Conservation (phyloP, 129 eudicot species). For the Silybum marianum region DNA sequence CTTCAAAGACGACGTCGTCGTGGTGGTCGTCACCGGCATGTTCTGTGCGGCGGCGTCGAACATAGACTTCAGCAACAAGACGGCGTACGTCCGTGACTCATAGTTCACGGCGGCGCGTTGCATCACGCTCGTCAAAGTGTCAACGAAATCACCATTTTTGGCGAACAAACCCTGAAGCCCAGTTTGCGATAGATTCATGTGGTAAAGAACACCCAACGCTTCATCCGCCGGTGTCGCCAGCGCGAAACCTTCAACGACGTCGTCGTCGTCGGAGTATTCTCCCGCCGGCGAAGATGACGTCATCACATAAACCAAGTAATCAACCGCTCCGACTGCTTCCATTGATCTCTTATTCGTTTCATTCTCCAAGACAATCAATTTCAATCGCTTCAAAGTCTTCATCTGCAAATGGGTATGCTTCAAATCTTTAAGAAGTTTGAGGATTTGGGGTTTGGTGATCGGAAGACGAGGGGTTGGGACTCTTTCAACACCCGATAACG, state of each 20-base stretch:
- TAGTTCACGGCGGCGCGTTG: slow-evolving; percentile 31
- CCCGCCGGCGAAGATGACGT: slow-evolving; percentile 10
- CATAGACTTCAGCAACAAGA: slow-evolving; percentile 34
- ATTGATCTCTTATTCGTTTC: slow-evolving; percentile 51
- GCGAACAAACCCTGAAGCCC: slow-evolving; percentile 23
- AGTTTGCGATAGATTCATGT: slow-evolving; percentile 40
- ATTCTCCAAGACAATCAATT: slow-evolving; percentile 45
- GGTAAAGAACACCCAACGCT: slow-evolving; percentile 40
- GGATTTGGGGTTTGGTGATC: slow-evolving; percentile 40
- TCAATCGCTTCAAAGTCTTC: slow-evolving; percentile 38
- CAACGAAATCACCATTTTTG: slow-evolving; percentile 25
- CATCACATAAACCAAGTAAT: slow-evolving; percentile 41
- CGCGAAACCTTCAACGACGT: slow-evolving; percentile 18
- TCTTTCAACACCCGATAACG: slow-evolving; percentile 53
- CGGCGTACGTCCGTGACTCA: slow-evolving; percentile 45
- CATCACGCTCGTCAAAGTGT: slow-evolving; percentile 36
- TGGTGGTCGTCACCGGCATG: slow-evolving; percentile 17
- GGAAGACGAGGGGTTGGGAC: slow-evolving; percentile 55
- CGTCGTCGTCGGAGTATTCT: not conserved
- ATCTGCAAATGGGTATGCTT: slow-evolving; percentile 28
- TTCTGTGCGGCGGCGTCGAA: slow-evolving; percentile 32
- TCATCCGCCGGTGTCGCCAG: slow-evolving; percentile 32
- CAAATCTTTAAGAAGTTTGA: slow-evolving; percentile 53
- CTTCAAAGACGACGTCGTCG: slow-evolving; percentile 18
- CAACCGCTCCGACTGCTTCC: slow-evolving; percentile 48